These are phyloP conservation scores for Piper longum DNA, from an alignment of 164 flowering plant genomes.

Conservation along the genomic window DNA sequence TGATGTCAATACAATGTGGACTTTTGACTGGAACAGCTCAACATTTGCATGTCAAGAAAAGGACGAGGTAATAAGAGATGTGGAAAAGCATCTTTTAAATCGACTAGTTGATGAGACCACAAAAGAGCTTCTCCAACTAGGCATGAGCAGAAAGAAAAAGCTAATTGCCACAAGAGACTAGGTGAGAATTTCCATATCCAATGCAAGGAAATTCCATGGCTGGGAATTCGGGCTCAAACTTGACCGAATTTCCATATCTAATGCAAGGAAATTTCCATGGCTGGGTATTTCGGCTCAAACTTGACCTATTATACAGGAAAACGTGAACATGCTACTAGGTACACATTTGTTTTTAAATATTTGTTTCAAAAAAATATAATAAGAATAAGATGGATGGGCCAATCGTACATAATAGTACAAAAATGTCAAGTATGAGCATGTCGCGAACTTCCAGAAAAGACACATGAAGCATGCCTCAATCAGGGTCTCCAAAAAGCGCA, in stretches of 20 bases:
- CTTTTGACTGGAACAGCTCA: conserved; percentile 47
- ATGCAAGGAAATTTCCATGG: not conserved
- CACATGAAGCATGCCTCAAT: not conserved
- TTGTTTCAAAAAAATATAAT: not conserved
- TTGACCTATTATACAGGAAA: not conserved
- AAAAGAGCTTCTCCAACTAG: conserved; percentile 18
- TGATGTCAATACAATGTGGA: conserved; percentile 76
- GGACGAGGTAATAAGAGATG: conserved; percentile 47
- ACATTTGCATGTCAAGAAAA: conserved; percentile 27
- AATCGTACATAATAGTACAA: not conserved
- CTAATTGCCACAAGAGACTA: too few species aligned
- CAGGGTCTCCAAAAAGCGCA: not conserved
- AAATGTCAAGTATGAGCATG: not conserved
- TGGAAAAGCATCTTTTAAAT: conserved; percentile 45
- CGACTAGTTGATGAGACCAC: conserved; percentile 49
- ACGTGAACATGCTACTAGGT: not conserved
- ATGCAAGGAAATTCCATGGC: too few species aligned
- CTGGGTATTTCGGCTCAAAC: not conserved
- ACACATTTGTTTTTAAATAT: too few species aligned
- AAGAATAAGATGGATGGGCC: not conserved
- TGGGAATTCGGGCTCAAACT: too few species aligned
- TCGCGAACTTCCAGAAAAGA: not conserved
- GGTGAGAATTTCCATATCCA: too few species aligned
- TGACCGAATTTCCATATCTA: not conserved
- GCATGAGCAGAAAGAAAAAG: not conserved